phyloP scores from a whole-genome alignment of 495 filamentous ascomycete species.

The Zalerion maritima region DNA sequence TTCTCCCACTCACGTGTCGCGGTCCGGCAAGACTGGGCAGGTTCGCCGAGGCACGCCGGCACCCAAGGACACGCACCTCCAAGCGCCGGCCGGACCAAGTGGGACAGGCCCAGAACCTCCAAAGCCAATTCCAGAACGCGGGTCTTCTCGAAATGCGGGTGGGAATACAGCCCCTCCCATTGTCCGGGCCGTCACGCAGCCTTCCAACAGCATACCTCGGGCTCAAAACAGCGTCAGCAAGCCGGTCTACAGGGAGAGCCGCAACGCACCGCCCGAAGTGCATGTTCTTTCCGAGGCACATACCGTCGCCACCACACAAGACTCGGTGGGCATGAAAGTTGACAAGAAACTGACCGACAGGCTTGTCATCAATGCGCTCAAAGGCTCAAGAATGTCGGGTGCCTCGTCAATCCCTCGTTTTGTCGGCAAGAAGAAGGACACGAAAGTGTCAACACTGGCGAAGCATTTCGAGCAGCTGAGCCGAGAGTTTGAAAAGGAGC shows the following conservation, averaged over 20 bases:
- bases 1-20: slow-evolving; percentile 14
- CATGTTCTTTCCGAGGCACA: too few relatives aligned
- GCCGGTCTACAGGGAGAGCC: too few relatives aligned
- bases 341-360: slow-evolving; percentile 65
- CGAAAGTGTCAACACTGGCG: slow-evolving; percentile 73
- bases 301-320: slow-evolving; percentile 13
- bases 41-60: slow-evolving; percentile 28
- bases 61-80: slow-evolving; percentile 13
- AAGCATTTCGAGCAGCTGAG: slow-evolving; percentile 95
- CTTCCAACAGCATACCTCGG: slow-evolving; percentile 24
- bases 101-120: slow-evolving; percentile 5
- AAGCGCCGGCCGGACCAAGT: slow-evolving; percentile 6
- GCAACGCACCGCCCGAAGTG: too few relatives aligned
- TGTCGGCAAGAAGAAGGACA: slow-evolving; percentile 48
- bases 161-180: slow-evolving; percentile 47
- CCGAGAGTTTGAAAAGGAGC: slow-evolving; percentile 91
- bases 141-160: slow-evolving; percentile 25
- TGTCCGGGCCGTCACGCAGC: slow-evolving; percentile 57
- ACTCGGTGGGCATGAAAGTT: slow-evolving; percentile 27
- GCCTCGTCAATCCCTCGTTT: slow-evolving; percentile 84
- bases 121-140: slow-evolving; percentile 19
- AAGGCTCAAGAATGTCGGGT: slow-evolving; percentile 41
- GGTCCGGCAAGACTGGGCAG: slow-evolving; percentile 36
- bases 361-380: slow-evolving; percentile 44
- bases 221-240: slow-evolving; percentile 18